Evolutionary conservation across 306 rosid species (phyloP), one percentile per base, ranked within the genome.

Genomic region (Malus sieversii): DNA sequence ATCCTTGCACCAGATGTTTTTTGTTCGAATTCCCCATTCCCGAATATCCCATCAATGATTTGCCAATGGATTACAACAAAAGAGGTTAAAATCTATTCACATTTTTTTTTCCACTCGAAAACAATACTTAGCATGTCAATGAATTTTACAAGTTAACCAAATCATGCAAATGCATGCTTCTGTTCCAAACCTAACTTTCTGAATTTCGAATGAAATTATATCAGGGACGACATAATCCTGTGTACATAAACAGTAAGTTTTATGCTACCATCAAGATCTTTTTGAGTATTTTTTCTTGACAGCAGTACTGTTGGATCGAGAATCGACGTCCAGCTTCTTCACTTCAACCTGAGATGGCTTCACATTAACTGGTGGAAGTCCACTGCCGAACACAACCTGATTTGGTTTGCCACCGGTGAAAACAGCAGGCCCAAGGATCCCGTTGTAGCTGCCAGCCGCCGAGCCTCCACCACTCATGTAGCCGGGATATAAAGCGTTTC

Each of bases 401-500:
- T 80, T 83, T 55, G 70, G 78, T 46, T 80, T 78, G 68, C 77
- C 76, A 74, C 63, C 80, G 20, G 12, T 42, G 3, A 82, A 76
- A 33, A 76, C 80, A 20, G 85, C n/a, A 15, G 29, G 77, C 48
- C 80, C 82, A 58, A 74, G 71, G 53, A 78, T 64, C 27, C 85
- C 84, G 73, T 55, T 75, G 40, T 85, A 77, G 9, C 89, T 85
- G 64, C 76, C 80, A 8, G 70, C 51, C 55, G 25, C 77, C 83
- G 29, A 82, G 68, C 71, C 73, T 74, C 84, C 85, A 60, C 82
- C 86, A 71, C 78, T 85, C 65, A 76, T 32, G 83, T 79, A 82
- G 2, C 82, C 73, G 16, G 85, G 76, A 80, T 51, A 51, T 0
- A 86, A 74, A 3, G 68, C 16, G 78, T n/a, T 75, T 40, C 77